Base-by-base conservation (phyloP, 176 grass and related monocot genomes). In the Aegilops longissima region DNA sequence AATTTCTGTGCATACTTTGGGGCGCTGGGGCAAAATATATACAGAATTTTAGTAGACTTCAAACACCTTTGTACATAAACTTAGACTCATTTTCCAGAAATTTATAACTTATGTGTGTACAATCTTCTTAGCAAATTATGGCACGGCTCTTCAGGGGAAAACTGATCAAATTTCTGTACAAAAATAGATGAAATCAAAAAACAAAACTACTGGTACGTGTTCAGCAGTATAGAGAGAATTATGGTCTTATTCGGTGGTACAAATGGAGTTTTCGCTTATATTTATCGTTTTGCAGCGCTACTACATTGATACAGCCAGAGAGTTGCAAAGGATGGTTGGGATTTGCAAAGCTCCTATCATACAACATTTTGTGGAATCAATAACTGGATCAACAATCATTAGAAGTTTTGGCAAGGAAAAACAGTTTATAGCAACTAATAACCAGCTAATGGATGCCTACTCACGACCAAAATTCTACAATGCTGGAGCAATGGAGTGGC, bases 301-400 rank as follows among this genome's bases (percentile, higher is more conserved):
- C 74, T 95, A 97, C 76, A 90, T 95, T 82, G 83, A 91, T 70
- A 90, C 93, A 12, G 89, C 87, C 34, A 88, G 89, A 40, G 93
- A 97, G 73, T 59, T 95, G 64, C 81, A 90, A 81, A 91, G 93
- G 76, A 83, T 91, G 72, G 86, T 80, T 14, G 95, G 93, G 49
- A 86, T 87, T 49, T 91, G 88, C 88, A 93, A 93, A 90, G 95
- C 95, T 81, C 95, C 95, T 38, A 90, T 94, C 62, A 92, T 97
- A 72, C 95, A 94, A 34, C 90, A 97, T 17, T 83, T 94, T 80
- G 84, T 93, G 5, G 95, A 94, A 81, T 91, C 95, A 29, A 86
- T 77, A 74, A 74, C 72, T 49, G 72, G 72, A 74, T 47, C 72
- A 29, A 29, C 72, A 74, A 74, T 74, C 72, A 74, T 74, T 13